Conservation (phyloP, 495 filamentous ascomycete genomes). For the Aspergillus haitiensis region DNA sequence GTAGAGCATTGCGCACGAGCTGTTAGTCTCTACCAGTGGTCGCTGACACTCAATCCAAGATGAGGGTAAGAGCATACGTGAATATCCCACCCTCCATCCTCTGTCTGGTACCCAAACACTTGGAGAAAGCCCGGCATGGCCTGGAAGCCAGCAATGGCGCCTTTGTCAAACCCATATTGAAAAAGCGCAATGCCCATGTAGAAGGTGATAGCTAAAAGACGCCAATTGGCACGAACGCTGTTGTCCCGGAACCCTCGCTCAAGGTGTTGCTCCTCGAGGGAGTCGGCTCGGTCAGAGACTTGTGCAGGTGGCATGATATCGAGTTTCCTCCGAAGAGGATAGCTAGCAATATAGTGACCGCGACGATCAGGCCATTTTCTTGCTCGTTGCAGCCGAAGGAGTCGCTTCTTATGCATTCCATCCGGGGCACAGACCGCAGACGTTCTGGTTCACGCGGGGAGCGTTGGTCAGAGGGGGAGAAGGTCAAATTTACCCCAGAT, state of each 20-base stretch:
- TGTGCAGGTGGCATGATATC: neutral
- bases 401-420: neutral
- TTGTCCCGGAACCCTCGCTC: neutral
- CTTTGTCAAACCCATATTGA: conserved; percentile 7
- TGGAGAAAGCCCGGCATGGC: conserved; percentile 4
- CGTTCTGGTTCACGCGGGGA: neutral
- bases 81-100: neutral
- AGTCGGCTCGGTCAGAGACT: neutral
- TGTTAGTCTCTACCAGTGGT: neutral
- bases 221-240: conserved; percentile 5
- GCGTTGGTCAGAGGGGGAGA: neutral
- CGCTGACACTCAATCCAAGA: too few species aligned
- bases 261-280: neutral
- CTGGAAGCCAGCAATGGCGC: conserved; percentile 6
- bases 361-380: neutral
- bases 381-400: neutral
- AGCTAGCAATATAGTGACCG: too few species aligned
- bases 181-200: conserved; percentile 2
- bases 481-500: neutral
- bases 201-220: neutral
- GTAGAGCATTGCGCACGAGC: neutral
- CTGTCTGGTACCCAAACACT: neutral
- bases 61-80: neutral
- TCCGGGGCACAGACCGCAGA: neutral
- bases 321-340: neutral